A percentile compares a stretch with the other conserved stretches of the same genome.
phyloP scores from a whole-genome alignment of 148 eudicot genomes.

The Cornus suecica region DNA sequence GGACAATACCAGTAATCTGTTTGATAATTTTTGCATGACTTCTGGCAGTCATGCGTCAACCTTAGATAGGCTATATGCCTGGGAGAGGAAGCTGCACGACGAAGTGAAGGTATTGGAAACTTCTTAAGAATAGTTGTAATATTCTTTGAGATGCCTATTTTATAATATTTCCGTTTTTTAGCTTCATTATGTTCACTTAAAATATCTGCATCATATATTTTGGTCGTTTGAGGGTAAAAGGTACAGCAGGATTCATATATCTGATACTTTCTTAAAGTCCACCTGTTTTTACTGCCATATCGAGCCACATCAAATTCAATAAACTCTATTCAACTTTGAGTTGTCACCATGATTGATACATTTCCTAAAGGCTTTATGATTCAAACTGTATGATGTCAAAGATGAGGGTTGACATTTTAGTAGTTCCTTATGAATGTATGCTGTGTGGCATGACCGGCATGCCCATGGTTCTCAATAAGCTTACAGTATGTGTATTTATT shows the following conservation, averaged over 20 bases:
- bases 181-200: background rate
- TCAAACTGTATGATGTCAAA: background rate
- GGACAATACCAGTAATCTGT: slow-evolving; percentile 53
- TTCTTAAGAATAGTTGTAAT: background rate
- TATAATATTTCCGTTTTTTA: slow-evolving; percentile 1
- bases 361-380: background rate
- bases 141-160: background rate
- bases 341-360: background rate
- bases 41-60: slow-evolving; percentile 97
- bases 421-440: background rate
- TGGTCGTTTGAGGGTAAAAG: background rate
- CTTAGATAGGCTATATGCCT: slow-evolving; percentile 81
- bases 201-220: background rate
- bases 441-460: background rate
- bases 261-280: background rate
- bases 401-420: background rate
- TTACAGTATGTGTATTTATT: no score
- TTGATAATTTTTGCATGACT: slow-evolving; percentile 65
- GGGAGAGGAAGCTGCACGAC: slow-evolving; percentile 94
- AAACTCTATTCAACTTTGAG: background rate
- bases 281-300: background rate
- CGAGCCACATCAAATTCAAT: background rate
- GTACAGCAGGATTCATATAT: background rate
- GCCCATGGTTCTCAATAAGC: background rate
- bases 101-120: slow-evolving; percentile 79